phyloP scores from a whole-genome alignment of 2,329 filamentous ascomycete genomes.

The Fusarium humuli region DNA sequence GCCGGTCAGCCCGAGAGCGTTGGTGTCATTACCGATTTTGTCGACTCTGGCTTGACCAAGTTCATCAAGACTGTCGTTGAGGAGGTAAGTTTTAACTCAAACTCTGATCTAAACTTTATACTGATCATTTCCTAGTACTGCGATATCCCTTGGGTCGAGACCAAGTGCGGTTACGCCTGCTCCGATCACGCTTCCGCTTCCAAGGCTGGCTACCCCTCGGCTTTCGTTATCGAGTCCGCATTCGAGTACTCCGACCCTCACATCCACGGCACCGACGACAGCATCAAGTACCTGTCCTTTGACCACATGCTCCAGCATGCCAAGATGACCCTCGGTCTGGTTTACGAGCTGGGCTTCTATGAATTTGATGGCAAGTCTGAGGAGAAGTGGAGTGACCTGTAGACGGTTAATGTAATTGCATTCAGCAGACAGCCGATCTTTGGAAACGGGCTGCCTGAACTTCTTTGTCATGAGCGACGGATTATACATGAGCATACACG shows the following conservation, averaged over 20 bases:
- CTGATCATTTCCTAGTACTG: slow-evolving; percentile 73
- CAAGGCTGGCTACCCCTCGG: slow-evolving; percentile 79
- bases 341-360: slow-evolving; percentile 85
- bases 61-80: slow-evolving; percentile 93
- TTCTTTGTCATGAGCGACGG: slow-evolving; percentile 25
- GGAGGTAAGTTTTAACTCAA: slow-evolving; percentile 49
- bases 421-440: slow-evolving; percentile 1
- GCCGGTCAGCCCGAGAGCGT: slow-evolving; percentile 86
- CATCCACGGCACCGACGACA: slow-evolving; percentile 78
- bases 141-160: slow-evolving; percentile 85
- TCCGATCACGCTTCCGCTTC: slow-evolving; percentile 79
- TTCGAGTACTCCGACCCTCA: slow-evolving; percentile 75
- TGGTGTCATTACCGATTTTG: slow-evolving; percentile 92
- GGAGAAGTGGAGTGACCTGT: slow-evolving; percentile 53
- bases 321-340: slow-evolving; percentile 83
- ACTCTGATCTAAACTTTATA: background rate
- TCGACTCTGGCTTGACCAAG: slow-evolving; percentile 81
- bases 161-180: slow-evolving; percentile 89
- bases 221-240: slow-evolving; percentile 80
- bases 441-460: background rate
- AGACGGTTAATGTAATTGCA: slow-evolving; percentile 21
- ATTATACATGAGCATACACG: slow-evolving; percentile 29
- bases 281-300: slow-evolving; percentile 79
- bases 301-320: slow-evolving; percentile 94
- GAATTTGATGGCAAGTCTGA: slow-evolving; percentile 65